Evolutionary conservation across 208 protist genomes (phyloP).

Genomic region (Leishmania martiniquensis): DNA sequence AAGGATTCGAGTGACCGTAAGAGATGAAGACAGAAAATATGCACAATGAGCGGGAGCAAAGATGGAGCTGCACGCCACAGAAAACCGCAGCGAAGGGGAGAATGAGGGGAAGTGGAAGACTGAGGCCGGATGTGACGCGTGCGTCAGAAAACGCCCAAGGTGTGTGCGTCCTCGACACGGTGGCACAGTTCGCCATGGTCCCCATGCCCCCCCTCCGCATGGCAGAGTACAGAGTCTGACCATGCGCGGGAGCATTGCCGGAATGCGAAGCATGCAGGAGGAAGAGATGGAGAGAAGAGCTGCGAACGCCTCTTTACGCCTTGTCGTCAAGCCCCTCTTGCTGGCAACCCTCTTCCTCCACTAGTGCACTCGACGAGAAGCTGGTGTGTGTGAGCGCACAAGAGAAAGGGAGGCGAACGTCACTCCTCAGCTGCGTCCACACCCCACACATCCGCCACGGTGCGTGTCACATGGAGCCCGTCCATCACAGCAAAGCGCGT

Average conservation of each 20-base stretch:
- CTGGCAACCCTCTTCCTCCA: neutral
- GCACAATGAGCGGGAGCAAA: no score
- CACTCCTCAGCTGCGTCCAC: neutral
- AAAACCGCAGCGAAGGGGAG: neutral
- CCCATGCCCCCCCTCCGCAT: neutral
- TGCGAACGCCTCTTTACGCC: neutral
- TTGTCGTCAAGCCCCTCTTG: neutral
- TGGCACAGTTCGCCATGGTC: neutral
- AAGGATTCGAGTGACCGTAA: neutral
- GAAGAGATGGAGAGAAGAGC: neutral
- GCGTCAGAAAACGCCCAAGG: neutral
- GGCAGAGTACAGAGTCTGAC: no score
- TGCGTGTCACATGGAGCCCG: neutral
- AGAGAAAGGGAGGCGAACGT: neutral
- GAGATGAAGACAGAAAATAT: neutral
- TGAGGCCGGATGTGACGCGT: no score
- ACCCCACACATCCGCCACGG: neutral
- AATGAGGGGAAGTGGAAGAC: no score
- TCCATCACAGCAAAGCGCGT: neutral
- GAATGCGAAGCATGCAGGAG: neutral
- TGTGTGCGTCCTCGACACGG: neutral
- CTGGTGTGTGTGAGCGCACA: neutral
- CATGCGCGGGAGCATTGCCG: neutral
- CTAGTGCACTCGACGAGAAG: neutral
- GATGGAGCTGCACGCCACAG: neutral